Percentiles rank a stretch among this genome's conserved stretches.
phyloP scores from a whole-genome alignment of 2,329 filamentous ascomycete species.

The Zarea fungicola region DNA sequence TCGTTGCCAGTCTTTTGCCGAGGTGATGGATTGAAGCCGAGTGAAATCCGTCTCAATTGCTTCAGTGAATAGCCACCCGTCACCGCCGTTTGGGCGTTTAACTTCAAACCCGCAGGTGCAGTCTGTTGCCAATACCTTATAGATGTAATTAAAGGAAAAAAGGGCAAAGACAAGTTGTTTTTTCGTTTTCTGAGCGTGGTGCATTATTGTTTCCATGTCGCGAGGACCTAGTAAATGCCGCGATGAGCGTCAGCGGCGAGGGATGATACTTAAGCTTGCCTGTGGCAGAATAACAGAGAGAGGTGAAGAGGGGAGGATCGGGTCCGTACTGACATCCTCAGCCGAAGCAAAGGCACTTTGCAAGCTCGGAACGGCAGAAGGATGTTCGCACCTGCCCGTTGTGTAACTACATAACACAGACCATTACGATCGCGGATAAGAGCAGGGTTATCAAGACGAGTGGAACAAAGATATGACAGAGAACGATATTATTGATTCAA shows the following conservation, averaged over 20 bases:
- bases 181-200: too few relatives aligned
- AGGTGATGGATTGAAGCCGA: constrained; percentile 42
- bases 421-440: not conserved
- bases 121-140: not conserved
- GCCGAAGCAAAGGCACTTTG: not conserved
- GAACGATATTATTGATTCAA: constrained; percentile 27
- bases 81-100: constrained; percentile 35
- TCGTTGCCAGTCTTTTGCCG: constrained; percentile 56
- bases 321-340: not conserved
- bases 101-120: constrained; percentile 72
- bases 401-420: not conserved
- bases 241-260: too few relatives aligned
- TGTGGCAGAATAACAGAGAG: too few relatives aligned
- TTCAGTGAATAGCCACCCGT: constrained; percentile 57
- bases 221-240: too few relatives aligned
- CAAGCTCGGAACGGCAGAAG: not conserved
- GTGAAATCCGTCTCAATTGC: constrained; percentile 68
- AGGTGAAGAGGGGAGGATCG: not conserved
- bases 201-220: not conserved
- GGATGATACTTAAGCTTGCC: too few relatives aligned
- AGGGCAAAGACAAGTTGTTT: not conserved
- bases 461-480: constrained; percentile 15
- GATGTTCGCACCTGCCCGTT: not conserved
- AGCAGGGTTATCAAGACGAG: not conserved
- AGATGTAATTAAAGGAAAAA: not conserved